A percentile compares a stretch with the other conserved stretches of the same genome.
Evolutionary conservation across 2,329 filamentous ascomycete genomes (phyloP).

Genomic region (Laburnicola sp.): DNA sequence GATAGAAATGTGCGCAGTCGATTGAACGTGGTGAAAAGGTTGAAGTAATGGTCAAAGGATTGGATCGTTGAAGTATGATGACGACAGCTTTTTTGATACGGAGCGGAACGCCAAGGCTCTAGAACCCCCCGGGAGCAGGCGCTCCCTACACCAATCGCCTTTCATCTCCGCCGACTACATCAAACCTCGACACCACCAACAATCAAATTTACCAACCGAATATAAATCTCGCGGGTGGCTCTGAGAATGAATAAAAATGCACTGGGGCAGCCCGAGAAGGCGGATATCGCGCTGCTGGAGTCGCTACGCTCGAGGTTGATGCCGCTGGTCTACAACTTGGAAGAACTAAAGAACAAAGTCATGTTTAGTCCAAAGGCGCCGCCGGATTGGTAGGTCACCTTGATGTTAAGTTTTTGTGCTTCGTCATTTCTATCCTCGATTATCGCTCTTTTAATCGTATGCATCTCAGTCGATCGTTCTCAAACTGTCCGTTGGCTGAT

Average conservation of each 20-base stretch:
- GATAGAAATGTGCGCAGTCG: no score
- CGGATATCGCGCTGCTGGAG: constrained; percentile 16
- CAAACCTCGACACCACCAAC: not conserved
- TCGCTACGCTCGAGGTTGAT: constrained; percentile 17
- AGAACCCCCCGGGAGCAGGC: constrained; percentile 1
- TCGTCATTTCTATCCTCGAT: constrained; percentile 61
- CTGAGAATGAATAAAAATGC: constrained; percentile 8
- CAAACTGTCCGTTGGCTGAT: no score
- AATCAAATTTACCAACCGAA: not conserved
- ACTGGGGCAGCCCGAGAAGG: constrained; percentile 1
- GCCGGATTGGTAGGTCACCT: constrained; percentile 19
- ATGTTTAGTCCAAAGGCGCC: constrained; percentile 8
- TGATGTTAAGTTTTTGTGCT: constrained; percentile 54
- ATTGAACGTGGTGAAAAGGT: not conserved
- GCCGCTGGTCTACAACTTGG: constrained; percentile 19
- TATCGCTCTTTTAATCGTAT: constrained; percentile 44
- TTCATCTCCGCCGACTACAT: constrained; percentile 6
- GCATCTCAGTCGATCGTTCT: no score
- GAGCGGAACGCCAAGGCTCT: constrained; percentile 3
- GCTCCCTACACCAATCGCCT: constrained; percentile 13
- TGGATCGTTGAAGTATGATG: not conserved
- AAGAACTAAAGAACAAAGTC: constrained; percentile 15
- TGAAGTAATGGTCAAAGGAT: no score
- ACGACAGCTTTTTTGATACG: not conserved
- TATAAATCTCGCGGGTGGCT: not conserved